Percentiles rank a stretch among this genome's conserved stretches.
These are phyloP conservation scores for Phallus indusiatus DNA, from an alignment of 768 basidiomycete species.

Conservation along the genomic window DNA sequence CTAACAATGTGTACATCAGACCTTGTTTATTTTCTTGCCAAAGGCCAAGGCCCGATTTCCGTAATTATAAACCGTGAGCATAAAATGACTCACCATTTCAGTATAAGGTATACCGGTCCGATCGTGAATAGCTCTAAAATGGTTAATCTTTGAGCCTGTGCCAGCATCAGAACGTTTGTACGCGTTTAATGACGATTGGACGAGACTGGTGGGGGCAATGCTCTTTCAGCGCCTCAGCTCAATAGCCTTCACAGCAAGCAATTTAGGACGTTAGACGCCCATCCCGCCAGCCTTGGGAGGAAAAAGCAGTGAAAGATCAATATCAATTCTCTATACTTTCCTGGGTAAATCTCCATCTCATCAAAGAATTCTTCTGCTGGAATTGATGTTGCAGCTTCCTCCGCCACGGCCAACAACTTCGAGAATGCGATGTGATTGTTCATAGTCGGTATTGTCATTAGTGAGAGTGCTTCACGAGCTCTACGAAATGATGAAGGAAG, in stretches of 20 bases:
- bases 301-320: background rate
- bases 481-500: slow-evolving; percentile 16
- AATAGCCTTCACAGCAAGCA: no score
- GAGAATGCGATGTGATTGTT: no score
- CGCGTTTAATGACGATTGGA: no score
- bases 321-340: slow-evolving; percentile 21
- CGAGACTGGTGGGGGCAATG: no score
- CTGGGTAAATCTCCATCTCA: slow-evolving; percentile 67
- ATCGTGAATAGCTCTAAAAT: slow-evolving; percentile 67
- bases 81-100: slow-evolving; percentile 63
- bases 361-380: slow-evolving; percentile 57
- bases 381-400: slow-evolving; percentile 22
- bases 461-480: no score
- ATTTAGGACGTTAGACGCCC: no score
- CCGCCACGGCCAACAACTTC: background rate
- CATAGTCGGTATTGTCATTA: no score
- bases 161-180: no score
- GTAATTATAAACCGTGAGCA: background rate
- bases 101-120: slow-evolving; percentile 69
- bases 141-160: slow-evolving; percentile 76
- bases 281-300: no score
- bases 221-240: no score
- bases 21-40: no score
- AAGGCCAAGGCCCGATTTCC: no score
- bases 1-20: slow-evolving; percentile 19